A percentile compares a stretch with the other conserved stretches of the same genome.
Conservation (phyloP, 2,329 filamentous ascomycete species). For the Nothophaeocryptopus gaeumannii region DNA sequence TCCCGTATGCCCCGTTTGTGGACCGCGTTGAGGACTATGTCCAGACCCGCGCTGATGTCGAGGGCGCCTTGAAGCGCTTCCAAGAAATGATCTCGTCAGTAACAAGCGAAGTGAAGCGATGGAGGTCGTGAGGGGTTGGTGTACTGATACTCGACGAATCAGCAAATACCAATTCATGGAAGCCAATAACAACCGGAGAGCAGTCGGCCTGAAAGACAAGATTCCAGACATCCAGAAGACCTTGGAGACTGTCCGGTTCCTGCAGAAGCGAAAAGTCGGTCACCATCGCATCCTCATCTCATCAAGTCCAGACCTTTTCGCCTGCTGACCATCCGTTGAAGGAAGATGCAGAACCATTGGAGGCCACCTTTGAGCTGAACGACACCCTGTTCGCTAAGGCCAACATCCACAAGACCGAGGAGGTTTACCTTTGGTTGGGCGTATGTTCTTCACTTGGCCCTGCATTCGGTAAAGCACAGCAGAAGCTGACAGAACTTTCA, state of each 20-base stretch:
- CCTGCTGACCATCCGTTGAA: slow-evolving; percentile 15
- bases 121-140: too few relatives aligned
- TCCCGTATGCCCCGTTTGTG: slow-evolving; percentile 79
- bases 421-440: slow-evolving; percentile 97
- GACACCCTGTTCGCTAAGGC: slow-evolving; percentile 93
- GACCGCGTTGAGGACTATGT: slow-evolving; percentile 89
- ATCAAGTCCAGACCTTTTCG: too few relatives aligned
- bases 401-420: slow-evolving; percentile 73
- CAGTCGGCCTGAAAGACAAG: slow-evolving; percentile 82
- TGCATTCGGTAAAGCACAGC: too few relatives aligned
- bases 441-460: slow-evolving; percentile 47
- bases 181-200: slow-evolving; percentile 80
- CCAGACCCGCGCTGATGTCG: slow-evolving; percentile 72
- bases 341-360: slow-evolving; percentile 63
- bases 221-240: slow-evolving; percentile 97
- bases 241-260: slow-evolving; percentile 81
- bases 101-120: not conserved
- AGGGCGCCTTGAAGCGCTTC: slow-evolving; percentile 76
- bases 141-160: slow-evolving; percentile 24
- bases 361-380: slow-evolving; percentile 94
- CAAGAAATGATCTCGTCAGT: slow-evolving; percentile 88
- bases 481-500: slow-evolving; percentile 33
- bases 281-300: not conserved
- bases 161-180: slow-evolving; percentile 99
- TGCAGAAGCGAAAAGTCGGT: slow-evolving; percentile 69